Evolutionary conservation across 352 stramenopile genomes (phyloP), one percentile per base, ranked within the genome.

Genomic region (Saprolegnia diclina): DNA sequence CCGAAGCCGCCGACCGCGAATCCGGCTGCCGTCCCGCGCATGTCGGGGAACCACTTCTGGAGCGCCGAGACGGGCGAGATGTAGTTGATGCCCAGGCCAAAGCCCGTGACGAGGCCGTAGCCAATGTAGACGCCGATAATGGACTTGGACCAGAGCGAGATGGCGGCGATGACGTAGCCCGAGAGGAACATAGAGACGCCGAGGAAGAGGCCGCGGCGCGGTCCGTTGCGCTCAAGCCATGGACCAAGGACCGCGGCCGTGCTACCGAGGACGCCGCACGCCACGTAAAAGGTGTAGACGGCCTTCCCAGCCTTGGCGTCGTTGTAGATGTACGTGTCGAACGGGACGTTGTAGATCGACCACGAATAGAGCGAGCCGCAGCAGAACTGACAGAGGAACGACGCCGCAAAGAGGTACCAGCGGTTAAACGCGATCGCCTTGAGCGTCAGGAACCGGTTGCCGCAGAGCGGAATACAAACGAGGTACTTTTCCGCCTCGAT

Each of bases 1-100:
- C 81, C 81, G 44, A 82, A 89, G 40, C 77, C 78, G 37, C 74
- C 79, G 32, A 89, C 78, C 9, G 81, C 81, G 59, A 89, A 87
- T 62, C 81, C 81, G 24, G 79, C 78, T 22, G 81, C 81, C 0
- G 77, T 83, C 35, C 82, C 82, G 37, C 82, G 78, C 76, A 85
- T 85, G 72, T 90, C 82, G 0, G 82, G 82, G 73, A 90, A 90
- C 82, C 82, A 88, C 62, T 88, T n/a, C n/a, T n/a, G n/a, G n/a
- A n/a, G n/a, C n/a, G n/a, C n/a, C n/a, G n/a, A n/a, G n/a, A n/a
- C n/a, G n/a, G n/a, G n/a, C n/a, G n/a, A n/a, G n/a, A n/a, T n/a
- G n/a, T n/a, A n/a, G n/a, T n/a, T n/a, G n/a, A 90, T 75, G 0
- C 77, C 80, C 70, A 87, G 77, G 56, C 80, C 80, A 50, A 83